Evolutionary conservation across 2,329 filamentous ascomycete genomes (phyloP).

Genomic region (Penicillium crustosum): DNA sequence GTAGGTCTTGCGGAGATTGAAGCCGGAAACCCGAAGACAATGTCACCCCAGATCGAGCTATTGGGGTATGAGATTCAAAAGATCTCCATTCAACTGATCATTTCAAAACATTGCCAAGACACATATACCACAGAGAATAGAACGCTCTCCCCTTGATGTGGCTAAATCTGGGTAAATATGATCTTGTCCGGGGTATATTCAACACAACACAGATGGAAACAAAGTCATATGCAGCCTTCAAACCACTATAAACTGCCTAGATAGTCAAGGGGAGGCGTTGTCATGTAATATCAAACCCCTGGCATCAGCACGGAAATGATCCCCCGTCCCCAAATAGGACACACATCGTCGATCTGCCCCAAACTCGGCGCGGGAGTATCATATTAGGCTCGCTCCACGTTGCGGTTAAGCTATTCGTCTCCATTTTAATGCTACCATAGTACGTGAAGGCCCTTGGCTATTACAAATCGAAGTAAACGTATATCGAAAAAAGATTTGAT

Average conservation of each 20-base stretch:
- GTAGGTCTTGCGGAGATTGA: neutral
- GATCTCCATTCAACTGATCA: neutral
- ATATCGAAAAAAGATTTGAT: neutral
- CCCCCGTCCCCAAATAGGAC: conserved; percentile 16
- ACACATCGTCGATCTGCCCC: conserved; percentile 11
- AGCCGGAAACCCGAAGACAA: neutral
- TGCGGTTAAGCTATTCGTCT: neutral
- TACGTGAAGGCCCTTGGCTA: neutral
- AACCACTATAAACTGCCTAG: neutral
- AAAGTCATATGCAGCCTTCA: neutral
- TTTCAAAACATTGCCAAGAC: neutral
- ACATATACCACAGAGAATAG: neutral
- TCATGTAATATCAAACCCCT: neutral
- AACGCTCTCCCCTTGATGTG: neutral
- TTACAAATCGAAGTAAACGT: neutral
- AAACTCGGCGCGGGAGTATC: neutral
- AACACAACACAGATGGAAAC: neutral
- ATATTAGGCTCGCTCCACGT: neutral
- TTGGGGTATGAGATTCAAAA: neutral
- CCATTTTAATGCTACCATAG: neutral
- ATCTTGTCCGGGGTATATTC: neutral
- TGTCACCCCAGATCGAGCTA: neutral
- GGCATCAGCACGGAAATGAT: conserved; percentile 8
- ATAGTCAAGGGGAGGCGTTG: conserved; percentile 3
- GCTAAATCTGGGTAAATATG: neutral